Evolutionary conservation across 768 basidiomycete genomes (phyloP), one percentile per base, ranked within the genome.

Genomic region (Podaxis pistillaris): DNA sequence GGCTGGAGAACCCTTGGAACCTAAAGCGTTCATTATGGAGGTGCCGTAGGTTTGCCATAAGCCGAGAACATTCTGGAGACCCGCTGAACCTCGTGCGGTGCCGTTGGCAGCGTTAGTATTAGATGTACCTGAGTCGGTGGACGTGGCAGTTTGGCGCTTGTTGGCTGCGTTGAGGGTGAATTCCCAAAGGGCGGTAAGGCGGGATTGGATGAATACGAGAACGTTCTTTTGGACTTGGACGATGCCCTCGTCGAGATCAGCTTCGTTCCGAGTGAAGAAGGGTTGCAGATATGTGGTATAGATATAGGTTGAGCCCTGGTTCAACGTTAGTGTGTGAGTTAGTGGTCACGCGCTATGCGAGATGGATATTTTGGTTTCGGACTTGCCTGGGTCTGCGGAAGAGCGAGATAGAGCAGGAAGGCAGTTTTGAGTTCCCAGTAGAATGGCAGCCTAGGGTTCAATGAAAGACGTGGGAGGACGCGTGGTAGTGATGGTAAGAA

Each of bases 391-490:
- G 82, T 88, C 74, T 89, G 88, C 6, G 89, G 88, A 17, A 91
- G 81, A 8, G 88, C 74, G 49, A 91, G 71, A 75, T 86, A 91
- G 26, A 91, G 76, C 3, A 91, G 70, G 70, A 90, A 85, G 3
- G 85, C 24, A n/a, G 86, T 89, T 67, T 89, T 86, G 57, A 83
- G 50, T 68, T 91, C 90, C 85, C 85, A 89, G 69, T 90, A 91
- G 70, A 91, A 89, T 6, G 90, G 89, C 46, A 91, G 68, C 89
- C 89, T 89, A 67, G 52, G 55, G 58, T 59, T 72, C 19, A 46
- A 46, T 46, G 44, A 46, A n/a, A 22, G 44, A 46, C n/a, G 37
- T 70, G 65, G 44, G 19, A n/a, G 9, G 44, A 46, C 44, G 37
- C 69, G 65, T 53, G 60, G 58, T 65, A 50, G 57, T 60, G 44